Evolutionary conservation across 1,284 basidiomycete genomes (phyloP), one percentile per base, ranked within the genome.

Genomic region (Sphaerobolus stellatus): DNA sequence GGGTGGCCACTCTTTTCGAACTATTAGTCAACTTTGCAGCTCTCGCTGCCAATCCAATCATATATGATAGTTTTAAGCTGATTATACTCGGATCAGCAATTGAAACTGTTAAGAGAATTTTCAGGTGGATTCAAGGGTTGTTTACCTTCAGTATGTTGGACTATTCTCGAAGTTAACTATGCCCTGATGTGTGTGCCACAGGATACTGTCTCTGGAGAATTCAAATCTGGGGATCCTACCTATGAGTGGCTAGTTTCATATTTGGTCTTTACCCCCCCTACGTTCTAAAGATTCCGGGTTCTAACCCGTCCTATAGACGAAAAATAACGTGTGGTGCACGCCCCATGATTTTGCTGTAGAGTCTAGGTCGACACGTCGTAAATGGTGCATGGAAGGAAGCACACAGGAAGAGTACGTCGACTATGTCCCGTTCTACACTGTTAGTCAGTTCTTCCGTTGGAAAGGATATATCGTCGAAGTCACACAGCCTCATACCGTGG

Each of bases 201-300:
- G 78, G 77, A 75, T 52, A 75, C 70, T 9, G 74, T 79, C 16
- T 76, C 74, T 2, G 75, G 75, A 0, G 69, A 74, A 27, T 79
- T 81, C 58, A 61, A 63, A 24, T 70, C 77, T 59, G 77, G 76
- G n/a, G 79, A 81, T 61, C 75, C 75, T 3, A 63, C 77, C 1
- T 78, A 78, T 56, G 78, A 80, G 54, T 81, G 78, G 78, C 64
- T 81, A 3, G 59, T 76, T 3, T 65, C 75, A 14, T 75, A 78
- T 48, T 57, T 81, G 53, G 79, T 79, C 50, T 45, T 72, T 61
- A 16, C 31, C n/a, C 27, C 7, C n/a, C n/a, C 30, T 38, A 6
- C 13, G 20, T 27, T 24, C 11, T 9, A 18, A 13, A 27, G 11
- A 43, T 22, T 11, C 41, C 9, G 11, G 5, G 18, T 14, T 38